Percentiles rank a stretch among this genome's conserved stretches.
These are phyloP conservation scores for Zopfochytrium polystomum DNA, from an alignment of 371 early-diverging fungal species.

Conservation along the genomic window DNA sequence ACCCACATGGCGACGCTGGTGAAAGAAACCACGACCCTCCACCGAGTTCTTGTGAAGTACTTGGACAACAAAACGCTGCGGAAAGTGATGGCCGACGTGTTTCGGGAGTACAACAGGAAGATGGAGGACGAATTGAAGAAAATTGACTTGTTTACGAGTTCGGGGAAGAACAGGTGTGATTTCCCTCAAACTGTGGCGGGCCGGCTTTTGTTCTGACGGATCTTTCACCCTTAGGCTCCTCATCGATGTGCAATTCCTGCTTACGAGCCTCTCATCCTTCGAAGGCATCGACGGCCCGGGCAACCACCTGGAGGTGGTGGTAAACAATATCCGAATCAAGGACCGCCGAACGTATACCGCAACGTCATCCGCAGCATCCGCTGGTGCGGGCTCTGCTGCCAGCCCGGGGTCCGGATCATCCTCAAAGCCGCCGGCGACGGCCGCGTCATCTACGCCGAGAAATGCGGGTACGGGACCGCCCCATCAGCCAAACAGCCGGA, in stretches of 20 bases:
- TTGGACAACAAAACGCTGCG: conserved; percentile 62
- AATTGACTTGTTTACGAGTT: conserved; percentile 63
- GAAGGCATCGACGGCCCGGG: conserved; percentile 73
- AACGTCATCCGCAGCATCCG: neutral
- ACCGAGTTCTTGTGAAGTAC: conserved; percentile 80
- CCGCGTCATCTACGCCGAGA: no score
- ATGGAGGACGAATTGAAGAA: conserved; percentile 68
- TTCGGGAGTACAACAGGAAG: conserved; percentile 67
- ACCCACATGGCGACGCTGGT: conserved; percentile 76
- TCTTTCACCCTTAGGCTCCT: conserved; percentile 52
- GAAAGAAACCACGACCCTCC: conserved; percentile 85
- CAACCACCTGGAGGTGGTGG: conserved; percentile 69
- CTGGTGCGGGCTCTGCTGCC: neutral
- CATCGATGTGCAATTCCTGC: conserved; percentile 69
- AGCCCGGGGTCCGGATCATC: no score
- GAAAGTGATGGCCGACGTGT: conserved; percentile 55
- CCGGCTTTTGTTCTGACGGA: neutral
- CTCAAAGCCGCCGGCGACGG: no score
- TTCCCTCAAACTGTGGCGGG: neutral
- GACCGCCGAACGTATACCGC: conserved; percentile 33
- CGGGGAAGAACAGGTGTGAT: conserved; percentile 69
- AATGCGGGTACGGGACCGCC: no score
- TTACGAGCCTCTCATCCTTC: conserved; percentile 60
- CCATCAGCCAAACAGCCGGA: no score
- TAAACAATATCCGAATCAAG: conserved; percentile 64